Evolutionary conservation across 129 eudicot species (phyloP).

Genomic region (Deinandra increscens): DNA sequence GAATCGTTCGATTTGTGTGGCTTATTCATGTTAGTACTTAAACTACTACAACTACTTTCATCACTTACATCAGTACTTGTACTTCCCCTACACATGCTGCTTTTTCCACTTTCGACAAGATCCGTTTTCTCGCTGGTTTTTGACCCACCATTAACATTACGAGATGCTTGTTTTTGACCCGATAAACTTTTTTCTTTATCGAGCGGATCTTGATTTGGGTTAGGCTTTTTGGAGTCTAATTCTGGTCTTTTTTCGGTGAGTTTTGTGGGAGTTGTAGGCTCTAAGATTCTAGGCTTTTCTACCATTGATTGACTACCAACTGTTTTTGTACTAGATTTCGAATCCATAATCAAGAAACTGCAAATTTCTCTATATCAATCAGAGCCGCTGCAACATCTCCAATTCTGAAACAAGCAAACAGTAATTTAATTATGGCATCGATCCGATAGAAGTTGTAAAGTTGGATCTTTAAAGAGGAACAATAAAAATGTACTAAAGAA

Average conservation of each 20-base stretch:
- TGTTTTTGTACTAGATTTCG: constrained; percentile 46
- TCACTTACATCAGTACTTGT: constrained; percentile 76
- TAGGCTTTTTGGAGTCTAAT: constrained; percentile 28
- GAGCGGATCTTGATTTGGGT: constrained; percentile 30
- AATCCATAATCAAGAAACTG: constrained; percentile 46
- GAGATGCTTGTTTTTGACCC: constrained; percentile 38
- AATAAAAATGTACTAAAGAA: not conserved
- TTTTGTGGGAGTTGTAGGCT: constrained; percentile 34
- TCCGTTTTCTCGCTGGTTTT: constrained; percentile 47
- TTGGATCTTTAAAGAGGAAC: not conserved
- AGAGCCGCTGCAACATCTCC: constrained; percentile 31
- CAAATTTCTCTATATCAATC: constrained; percentile 10
- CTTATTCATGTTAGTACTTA: constrained; percentile 63
- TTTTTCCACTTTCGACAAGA: constrained; percentile 65
- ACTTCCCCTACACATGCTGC: constrained; percentile 74
- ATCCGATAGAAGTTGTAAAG: not conserved
- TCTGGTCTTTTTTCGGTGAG: constrained; percentile 23
- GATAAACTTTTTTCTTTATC: constrained; percentile 41
- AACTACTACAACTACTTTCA: constrained; percentile 77
- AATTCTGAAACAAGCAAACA: constrained; percentile 21
- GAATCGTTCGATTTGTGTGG: constrained; percentile 78
- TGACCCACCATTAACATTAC: constrained; percentile 47
- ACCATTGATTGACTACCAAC: constrained; percentile 30
- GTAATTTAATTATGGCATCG: not conserved
- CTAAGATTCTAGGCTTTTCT: constrained; percentile 38